Conservation (phyloP, 2,329 filamentous ascomycete species). For the Fusarium sp. region DNA sequence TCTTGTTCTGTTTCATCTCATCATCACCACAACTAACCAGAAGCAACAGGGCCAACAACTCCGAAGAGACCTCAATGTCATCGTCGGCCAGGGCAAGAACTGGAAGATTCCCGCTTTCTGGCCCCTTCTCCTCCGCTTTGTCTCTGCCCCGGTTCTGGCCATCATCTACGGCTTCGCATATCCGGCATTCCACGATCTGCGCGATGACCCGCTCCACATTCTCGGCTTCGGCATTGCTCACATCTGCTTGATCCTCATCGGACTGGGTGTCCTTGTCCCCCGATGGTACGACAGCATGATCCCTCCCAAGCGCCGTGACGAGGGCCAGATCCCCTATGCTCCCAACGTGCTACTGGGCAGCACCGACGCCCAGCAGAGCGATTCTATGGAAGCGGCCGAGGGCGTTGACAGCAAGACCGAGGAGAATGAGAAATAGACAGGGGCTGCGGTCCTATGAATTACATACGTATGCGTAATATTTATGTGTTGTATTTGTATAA, state of each 20-base stretch:
- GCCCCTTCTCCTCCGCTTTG: conserved; percentile 65
- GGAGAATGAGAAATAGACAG: conserved; percentile 25
- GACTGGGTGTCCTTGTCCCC: conserved; percentile 66
- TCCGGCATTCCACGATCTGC: conserved; percentile 63
- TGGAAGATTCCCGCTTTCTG: conserved; percentile 70
- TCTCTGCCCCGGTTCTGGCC: conserved; percentile 64
- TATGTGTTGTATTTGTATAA: conserved; percentile 5
- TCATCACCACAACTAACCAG: conserved; percentile 6
- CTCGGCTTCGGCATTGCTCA: conserved; percentile 66
- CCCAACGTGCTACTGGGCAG: conserved; percentile 42
- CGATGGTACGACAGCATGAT: conserved; percentile 70
- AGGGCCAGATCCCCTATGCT: conserved; percentile 57
- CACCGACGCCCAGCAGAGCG: conserved; percentile 31
- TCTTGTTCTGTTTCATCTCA: neutral
- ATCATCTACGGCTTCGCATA: conserved; percentile 70
- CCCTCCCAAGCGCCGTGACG: conserved; percentile 60
- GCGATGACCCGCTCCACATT: conserved; percentile 67
- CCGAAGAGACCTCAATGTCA: conserved; percentile 67
- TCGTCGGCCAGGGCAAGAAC: conserved; percentile 69
- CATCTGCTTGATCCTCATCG: conserved; percentile 62
- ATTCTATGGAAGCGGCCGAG: conserved; percentile 35
- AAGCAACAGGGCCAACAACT: conserved; percentile 67
- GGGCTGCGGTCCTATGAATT: neutral
- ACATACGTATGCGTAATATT: neutral
- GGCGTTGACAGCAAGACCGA: conserved; percentile 17